These are phyloP conservation scores for Pythium phragmitis DNA, from an alignment of 352 stramenopile genomes.

Conservation along the genomic window DNA sequence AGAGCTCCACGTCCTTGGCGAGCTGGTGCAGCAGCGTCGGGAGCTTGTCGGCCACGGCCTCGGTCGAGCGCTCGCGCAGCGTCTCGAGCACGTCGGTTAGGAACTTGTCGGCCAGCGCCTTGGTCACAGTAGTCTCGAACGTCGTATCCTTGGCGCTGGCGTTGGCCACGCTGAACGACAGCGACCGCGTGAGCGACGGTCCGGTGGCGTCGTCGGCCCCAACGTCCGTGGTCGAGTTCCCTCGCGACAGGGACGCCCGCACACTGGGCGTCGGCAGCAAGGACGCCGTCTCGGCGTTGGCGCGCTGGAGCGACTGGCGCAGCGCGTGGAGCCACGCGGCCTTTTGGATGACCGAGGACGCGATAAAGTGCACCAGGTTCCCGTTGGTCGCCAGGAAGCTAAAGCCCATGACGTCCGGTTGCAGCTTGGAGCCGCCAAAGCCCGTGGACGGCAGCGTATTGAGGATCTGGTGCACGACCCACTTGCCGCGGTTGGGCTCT, in stretches of 20 bases:
- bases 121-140: conserved; percentile 61
- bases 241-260: conserved; percentile 15
- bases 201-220: conserved; percentile 14
- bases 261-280: conserved; percentile 25
- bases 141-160: not conserved
- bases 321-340: conserved; percentile 85
- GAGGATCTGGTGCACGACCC: conserved; percentile 80
- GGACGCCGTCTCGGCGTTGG: conserved; percentile 40
- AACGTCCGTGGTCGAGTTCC: not conserved
- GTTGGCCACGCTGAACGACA: conserved; percentile 11
- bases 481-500: conserved; percentile 73
- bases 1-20: conserved; percentile 82
- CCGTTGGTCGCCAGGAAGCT: conserved; percentile 83
- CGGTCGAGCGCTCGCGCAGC: conserved; percentile 36
- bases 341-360: conserved; percentile 69
- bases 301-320: conserved; percentile 58
- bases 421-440: conserved; percentile 78
- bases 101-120: conserved; percentile 72
- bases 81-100: conserved; percentile 58
- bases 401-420: conserved; percentile 77
- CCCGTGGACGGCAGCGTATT: conserved; percentile 75
- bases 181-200: conserved; percentile 2
- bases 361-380: conserved; percentile 84
- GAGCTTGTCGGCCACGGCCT: conserved; percentile 55
- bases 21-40: conserved; percentile 75